Evolutionary conservation across 2,329 filamentous ascomycete genomes (phyloP).

Genomic region (Paramyrothecium sp.): DNA sequence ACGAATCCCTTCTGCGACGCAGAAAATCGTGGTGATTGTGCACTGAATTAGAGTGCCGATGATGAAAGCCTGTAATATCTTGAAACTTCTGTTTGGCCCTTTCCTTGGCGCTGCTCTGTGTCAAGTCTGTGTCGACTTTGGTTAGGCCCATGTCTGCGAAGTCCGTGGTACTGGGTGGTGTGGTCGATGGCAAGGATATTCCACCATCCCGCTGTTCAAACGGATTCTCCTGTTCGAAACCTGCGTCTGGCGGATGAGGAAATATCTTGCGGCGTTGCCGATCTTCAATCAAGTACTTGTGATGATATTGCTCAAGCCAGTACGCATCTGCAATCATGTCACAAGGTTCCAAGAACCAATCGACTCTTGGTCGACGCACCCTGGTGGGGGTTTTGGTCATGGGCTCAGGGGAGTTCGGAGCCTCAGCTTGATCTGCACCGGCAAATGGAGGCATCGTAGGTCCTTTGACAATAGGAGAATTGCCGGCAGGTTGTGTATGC

Average conservation of each 20-base stretch:
- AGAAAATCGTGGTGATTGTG: slow-evolving; percentile 53
- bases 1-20: slow-evolving; percentile 46
- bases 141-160: slow-evolving; percentile 15
- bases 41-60: slow-evolving; percentile 49
- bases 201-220: slow-evolving; percentile 20
- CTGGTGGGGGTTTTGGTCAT: slow-evolving; percentile 51
- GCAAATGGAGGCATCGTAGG: slow-evolving; percentile 43
- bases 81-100: slow-evolving; percentile 60
- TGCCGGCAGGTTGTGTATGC: slow-evolving; percentile 21
- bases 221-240: slow-evolving; percentile 21
- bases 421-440: slow-evolving; percentile 41
- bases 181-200: slow-evolving; percentile 22
- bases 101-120: slow-evolving; percentile 53
- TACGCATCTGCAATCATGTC: slow-evolving; percentile 88
- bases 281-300: slow-evolving; percentile 81
- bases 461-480: slow-evolving; percentile 17
- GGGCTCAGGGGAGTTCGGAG: slow-evolving; percentile 41
- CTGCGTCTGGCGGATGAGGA: slow-evolving; percentile 32
- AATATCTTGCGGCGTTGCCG: slow-evolving; percentile 74
- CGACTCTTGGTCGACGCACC: slow-evolving; percentile 69
- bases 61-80: slow-evolving; percentile 52
- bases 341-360: slow-evolving; percentile 81
- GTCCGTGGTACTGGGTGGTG: slow-evolving; percentile 16
- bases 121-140: slow-evolving; percentile 37
- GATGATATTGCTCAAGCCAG: slow-evolving; percentile 81